Conservation (phyloP, 176 grass and related monocot species). For the Pharus latifolius region DNA sequence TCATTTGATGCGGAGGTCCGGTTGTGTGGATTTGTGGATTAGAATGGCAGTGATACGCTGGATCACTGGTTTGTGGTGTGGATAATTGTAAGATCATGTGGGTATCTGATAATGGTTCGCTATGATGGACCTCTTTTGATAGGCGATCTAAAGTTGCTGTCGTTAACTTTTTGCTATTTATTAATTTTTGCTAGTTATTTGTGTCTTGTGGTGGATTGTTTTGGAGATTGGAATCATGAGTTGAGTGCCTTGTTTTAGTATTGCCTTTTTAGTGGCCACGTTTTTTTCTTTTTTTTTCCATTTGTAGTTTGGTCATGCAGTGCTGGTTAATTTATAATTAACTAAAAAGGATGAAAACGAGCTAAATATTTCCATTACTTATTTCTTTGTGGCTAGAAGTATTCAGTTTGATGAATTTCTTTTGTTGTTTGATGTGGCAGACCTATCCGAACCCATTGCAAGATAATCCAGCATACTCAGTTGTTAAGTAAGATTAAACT, state of each 20-base stretch:
- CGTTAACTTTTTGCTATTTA: no score
- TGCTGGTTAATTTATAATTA: background rate
- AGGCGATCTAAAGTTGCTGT: background rate
- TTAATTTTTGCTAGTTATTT: background rate
- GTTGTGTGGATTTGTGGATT: background rate
- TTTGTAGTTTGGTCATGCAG: background rate
- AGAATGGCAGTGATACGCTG: background rate
- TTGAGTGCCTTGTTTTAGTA: background rate
- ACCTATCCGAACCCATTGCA: constrained; percentile 85
- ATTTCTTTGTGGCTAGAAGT: background rate
- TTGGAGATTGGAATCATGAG: background rate
- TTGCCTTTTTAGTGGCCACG: background rate
- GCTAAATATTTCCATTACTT: background rate
- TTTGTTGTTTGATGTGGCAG: constrained; percentile 32
- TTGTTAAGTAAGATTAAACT: constrained; percentile 65
- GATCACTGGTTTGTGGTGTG: background rate
- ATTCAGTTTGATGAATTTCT: constrained; percentile 1
- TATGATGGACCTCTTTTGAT: no score
- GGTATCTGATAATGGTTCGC: constrained; percentile 8
- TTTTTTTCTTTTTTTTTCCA: background rate
- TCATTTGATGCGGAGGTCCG: background rate
- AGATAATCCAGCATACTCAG: constrained; percentile 88
- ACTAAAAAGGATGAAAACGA: background rate
- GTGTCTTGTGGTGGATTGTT: background rate
- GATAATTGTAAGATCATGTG: background rate